Base-by-base conservation (phyloP, 2,329 filamentous ascomycete genomes). In the Coniosporium tulheliwenetii region DNA sequence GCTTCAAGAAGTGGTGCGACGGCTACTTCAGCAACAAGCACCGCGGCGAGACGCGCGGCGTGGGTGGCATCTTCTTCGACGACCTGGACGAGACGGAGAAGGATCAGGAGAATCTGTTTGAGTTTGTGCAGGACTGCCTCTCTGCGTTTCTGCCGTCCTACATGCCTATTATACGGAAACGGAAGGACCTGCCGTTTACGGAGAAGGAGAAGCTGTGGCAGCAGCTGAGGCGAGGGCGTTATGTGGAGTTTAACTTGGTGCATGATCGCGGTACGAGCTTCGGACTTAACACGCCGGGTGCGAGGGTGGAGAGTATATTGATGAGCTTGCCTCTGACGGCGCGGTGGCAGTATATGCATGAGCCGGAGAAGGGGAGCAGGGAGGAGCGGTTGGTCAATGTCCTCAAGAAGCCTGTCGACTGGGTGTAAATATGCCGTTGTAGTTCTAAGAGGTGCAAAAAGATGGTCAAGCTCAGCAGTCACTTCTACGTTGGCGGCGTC, bases 21-120 rank as follows among this genome's bases (percentile, higher is more conserved):
- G 78, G 93, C 52, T 98, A 98, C 67, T 98, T 98, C 64, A 80
- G 73, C 67, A 83, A 95, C 62, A 89, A 87, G 59, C 91, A 98
- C 65, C 78, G 91, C 37, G 75, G 75, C 44, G 91, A 98, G 65
- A 70, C 77, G 37, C 81, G 91, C 38, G 91, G 91, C 42, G 66
- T 98, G 30, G 91, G 91, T 40, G 91, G 91, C 41, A 96, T 98
- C 61, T 98, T 98, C 74, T 98, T 98, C 55, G 91, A 98, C 61
- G 91, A 98, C 58, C 71, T 98, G 10, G 91, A 98, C 58, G 82
- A 83, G 52, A 73, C 75, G 1, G 82, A 89, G 52, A 85, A 86
- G 45, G 84, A 91, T 53, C 79, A 84, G 50, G 87, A 96, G 57
- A 84, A 86, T 49, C 74, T 87, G 0, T 96, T 98, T 58, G 77